Evolutionary conservation across 2,329 filamentous ascomycete species (phyloP), one percentile per base, ranked within the genome.

Genomic region (Zarea fungicola): DNA sequence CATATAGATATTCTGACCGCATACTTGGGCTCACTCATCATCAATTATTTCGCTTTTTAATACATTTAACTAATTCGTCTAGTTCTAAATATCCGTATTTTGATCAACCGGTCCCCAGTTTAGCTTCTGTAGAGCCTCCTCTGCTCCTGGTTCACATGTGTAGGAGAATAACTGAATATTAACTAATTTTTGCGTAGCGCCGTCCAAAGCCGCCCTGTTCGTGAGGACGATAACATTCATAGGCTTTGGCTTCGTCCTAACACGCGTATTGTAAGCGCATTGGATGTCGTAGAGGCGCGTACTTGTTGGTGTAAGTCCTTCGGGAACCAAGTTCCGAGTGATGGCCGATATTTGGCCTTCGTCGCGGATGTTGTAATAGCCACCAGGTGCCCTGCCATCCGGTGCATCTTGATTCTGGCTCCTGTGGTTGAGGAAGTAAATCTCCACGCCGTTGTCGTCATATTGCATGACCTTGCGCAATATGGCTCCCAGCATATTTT

Each of bases 141-240:
- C n/a, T n/a, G n/a, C n/a, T n/a, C n/a, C n/a, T n/a, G n/a, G n/a
- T n/a, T n/a, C n/a, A n/a, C n/a, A n/a, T n/a, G n/a, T n/a, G n/a
- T n/a, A n/a, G n/a, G n/a, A n/a, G n/a, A n/a, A n/a, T n/a, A n/a
- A n/a, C n/a, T n/a, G n/a, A n/a, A n/a, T n/a, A n/a, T n/a, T n/a
- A n/a, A n/a, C n/a, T n/a, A n/a, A n/a, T n/a, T n/a, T n/a, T n/a
- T n/a, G n/a, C n/a, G n/a, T n/a, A n/a, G n/a, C n/a, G n/a, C n/a
- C n/a, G n/a, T n/a, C n/a, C n/a, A n/a, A n/a, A n/a, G n/a, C n/a
- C n/a, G n/a, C 81, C 5, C 93, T 93, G 63, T 97, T 92, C 0
- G 93, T 97, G 60, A 97, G 87, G 54, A 95, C 84, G 58, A 97
- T 96, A 64, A 97, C 77, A 62, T 96, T 96, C 41, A 96, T 71